Conservation (phyloP, 2,329 filamentous ascomycete genomes). For the Magnaporthiopsis incrustans region DNA sequence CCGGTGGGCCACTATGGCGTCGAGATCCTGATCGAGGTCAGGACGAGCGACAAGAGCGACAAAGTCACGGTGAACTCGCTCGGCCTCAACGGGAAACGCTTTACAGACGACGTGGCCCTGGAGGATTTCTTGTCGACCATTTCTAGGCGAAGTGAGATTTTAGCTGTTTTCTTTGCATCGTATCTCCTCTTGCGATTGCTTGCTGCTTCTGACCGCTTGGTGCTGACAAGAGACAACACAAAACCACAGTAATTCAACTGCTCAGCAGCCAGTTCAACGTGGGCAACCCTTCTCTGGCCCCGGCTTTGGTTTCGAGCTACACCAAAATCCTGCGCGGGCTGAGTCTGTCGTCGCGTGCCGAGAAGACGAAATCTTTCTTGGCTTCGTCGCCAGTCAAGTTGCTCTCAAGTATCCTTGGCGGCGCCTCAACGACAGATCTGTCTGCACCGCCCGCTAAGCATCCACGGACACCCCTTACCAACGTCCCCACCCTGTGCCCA, state of each 20-base stretch:
- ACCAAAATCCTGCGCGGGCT: constrained; percentile 68
- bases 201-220: neutral
- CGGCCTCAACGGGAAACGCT: constrained; percentile 63
- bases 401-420: constrained; percentile 71
- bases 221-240: constrained; percentile 23
- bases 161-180: neutral
- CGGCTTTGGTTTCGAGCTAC: constrained; percentile 68
- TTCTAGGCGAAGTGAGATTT: constrained; percentile 58
- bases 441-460: constrained; percentile 17
- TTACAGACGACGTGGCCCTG: constrained; percentile 63
- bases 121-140: constrained; percentile 69
- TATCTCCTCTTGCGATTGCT: neutral
- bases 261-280: constrained; percentile 63
- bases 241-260: constrained; percentile 56
- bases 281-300: constrained; percentile 54
- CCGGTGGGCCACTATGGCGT: constrained; percentile 61
- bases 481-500: constrained; percentile 29
- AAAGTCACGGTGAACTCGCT: constrained; percentile 42
- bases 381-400: constrained; percentile 85
- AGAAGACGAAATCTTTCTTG: constrained; percentile 61
- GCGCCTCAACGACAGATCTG: constrained; percentile 31
- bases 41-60: constrained; percentile 37
- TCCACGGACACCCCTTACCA: constrained; percentile 29
- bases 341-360: constrained; percentile 51
- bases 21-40: constrained; percentile 60